A percentile compares a stretch with the other conserved stretches of the same genome.
Conservation (phyloP, 1,284 basidiomycete genomes). For the Rhodofomes roseus region DNA sequence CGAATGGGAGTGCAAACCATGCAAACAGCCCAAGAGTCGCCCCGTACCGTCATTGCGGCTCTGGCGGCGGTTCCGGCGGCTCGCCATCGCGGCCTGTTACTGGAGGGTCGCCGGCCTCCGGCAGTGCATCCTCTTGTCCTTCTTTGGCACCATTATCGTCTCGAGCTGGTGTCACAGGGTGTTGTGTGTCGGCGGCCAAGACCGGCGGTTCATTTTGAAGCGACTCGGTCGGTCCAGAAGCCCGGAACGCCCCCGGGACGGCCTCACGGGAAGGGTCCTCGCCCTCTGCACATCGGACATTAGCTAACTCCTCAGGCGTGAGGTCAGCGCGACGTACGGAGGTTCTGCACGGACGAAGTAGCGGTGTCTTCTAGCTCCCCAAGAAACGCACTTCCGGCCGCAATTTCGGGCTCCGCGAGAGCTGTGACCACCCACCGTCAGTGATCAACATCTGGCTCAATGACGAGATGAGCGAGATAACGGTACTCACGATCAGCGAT, state of each 20-base stretch:
- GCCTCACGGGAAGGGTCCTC: neutral
- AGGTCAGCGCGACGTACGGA: neutral
- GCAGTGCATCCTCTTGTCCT: neutral
- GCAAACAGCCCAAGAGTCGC: conserved; percentile 50
- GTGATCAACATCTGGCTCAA: neutral
- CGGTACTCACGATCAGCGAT: conserved; percentile 3
- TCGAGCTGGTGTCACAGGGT: neutral
- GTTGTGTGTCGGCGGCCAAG: neutral
- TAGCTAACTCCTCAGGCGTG: neutral
- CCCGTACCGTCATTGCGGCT: conserved; percentile 50
- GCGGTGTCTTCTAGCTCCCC: neutral
- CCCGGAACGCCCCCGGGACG: neutral
- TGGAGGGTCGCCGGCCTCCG: neutral
- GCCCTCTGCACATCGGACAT: neutral
- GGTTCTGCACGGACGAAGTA: neutral
- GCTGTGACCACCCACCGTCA: neutral
- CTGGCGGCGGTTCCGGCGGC: conserved; percentile 11
- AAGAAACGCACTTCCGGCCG: neutral
- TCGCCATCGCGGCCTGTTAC: conserved; percentile 1
- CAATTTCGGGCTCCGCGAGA: conserved; percentile 3
- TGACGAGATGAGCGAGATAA: neutral
- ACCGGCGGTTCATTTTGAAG: neutral
- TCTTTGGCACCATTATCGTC: neutral
- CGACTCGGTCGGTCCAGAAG: neutral
- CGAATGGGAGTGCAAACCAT: conserved; percentile 40